A percentile compares a stretch with the other conserved stretches of the same genome.
Conservation (phyloP, 1,284 basidiomycete genomes). For the Apiotrichum siamense region DNA sequence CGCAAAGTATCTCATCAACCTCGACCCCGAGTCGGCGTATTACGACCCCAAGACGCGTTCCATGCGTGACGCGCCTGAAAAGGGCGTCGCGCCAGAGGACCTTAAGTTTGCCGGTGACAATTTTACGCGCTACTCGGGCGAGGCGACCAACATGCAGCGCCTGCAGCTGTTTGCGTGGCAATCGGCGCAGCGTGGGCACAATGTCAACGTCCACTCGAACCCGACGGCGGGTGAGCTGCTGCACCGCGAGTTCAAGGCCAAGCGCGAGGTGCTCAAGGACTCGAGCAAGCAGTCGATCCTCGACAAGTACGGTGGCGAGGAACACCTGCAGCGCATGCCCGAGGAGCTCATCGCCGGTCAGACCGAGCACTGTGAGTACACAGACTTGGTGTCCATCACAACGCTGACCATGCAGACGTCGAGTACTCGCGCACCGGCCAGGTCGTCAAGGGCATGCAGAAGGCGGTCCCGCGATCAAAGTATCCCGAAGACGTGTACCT, state of each 20-base stretch:
- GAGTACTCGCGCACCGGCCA: constrained; percentile 92
- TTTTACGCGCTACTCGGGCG: constrained; percentile 82
- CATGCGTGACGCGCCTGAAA: constrained; percentile 93
- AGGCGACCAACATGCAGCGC: constrained; percentile 81
- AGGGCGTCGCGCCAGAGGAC: constrained; percentile 73
- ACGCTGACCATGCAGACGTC: constrained; percentile 53
- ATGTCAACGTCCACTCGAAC: constrained; percentile 92
- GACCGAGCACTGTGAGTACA: constrained; percentile 69
- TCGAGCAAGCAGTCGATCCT: constrained; percentile 79
- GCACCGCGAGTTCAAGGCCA: constrained; percentile 82
- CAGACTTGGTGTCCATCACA: no score
- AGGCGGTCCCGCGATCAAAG: constrained; percentile 75
- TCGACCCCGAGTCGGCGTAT: constrained; percentile 92
- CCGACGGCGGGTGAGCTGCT: constrained; percentile 91
- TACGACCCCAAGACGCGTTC: constrained; percentile 99
- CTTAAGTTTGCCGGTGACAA: constrained; percentile 94
- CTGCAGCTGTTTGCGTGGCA: constrained; percentile 98
- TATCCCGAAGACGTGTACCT: constrained; percentile 92
- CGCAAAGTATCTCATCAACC: constrained; percentile 96
- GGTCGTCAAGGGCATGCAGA: constrained; percentile 85
- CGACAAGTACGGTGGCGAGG: constrained; percentile 85
- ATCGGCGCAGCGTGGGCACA: constrained; percentile 83
- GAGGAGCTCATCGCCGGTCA: constrained; percentile 86
- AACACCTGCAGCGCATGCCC: constrained; percentile 73
- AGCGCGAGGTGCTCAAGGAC: constrained; percentile 86